Evolutionary conservation across 2,329 filamentous ascomycete species (phyloP).

Genomic region (Aspergillus caelatus): DNA sequence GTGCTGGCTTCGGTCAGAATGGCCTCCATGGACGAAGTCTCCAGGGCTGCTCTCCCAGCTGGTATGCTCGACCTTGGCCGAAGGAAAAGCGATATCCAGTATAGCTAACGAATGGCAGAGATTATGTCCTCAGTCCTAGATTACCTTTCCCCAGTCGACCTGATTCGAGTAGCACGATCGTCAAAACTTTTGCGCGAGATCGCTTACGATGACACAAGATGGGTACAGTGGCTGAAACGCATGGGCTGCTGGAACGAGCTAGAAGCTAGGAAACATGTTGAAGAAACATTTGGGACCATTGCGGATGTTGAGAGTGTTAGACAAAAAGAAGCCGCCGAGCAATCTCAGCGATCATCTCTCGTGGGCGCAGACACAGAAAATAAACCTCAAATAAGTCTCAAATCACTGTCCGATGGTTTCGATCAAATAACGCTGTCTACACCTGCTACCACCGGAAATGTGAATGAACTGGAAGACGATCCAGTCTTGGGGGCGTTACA

Average conservation of each 20-base stretch:
- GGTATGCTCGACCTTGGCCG: conserved; percentile 55
- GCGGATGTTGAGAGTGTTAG: conserved; percentile 30
- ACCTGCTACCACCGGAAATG: conserved; percentile 32
- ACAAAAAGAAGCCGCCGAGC: conserved; percentile 28
- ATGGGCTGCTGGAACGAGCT: conserved; percentile 93
- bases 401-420: conserved; percentile 69
- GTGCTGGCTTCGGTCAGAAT: conserved; percentile 77
- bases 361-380: conserved; percentile 20
- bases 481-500: conserved; percentile 71
- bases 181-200: conserved; percentile 91
- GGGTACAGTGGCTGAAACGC: conserved; percentile 80
- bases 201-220: conserved; percentile 97
- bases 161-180: conserved; percentile 80
- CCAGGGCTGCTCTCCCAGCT: conserved; percentile 78
- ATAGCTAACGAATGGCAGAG: conserved; percentile 57
- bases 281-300: conserved; percentile 60
- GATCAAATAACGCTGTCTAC: conserved; percentile 69
- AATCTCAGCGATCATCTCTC: conserved; percentile 16
- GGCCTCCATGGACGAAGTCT: conserved; percentile 73
- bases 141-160: conserved; percentile 81
- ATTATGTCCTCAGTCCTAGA: conserved; percentile 87
- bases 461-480: conserved; percentile 57
- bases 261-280: conserved; percentile 79
- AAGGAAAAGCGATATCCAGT: not conserved
- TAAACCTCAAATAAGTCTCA: conserved; percentile 23